Evolutionary conservation across 208 protist genomes (phyloP), one percentile per base, ranked within the genome.

Genomic region (Wallacemonas sp.): DNA sequence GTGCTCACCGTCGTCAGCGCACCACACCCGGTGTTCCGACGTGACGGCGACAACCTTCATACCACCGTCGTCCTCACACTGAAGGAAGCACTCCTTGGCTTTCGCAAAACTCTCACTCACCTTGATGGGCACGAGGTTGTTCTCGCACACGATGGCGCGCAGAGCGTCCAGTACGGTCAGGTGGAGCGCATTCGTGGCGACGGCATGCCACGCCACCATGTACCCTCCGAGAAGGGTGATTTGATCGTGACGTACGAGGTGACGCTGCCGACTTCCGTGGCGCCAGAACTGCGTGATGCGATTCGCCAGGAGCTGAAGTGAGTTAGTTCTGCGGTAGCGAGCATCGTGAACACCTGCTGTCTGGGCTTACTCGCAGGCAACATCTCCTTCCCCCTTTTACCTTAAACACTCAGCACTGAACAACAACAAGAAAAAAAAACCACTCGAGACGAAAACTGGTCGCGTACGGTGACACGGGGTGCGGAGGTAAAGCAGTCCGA

Each of bases 151-250:
- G 29, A 37, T 5, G 67, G 64, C 27, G 33, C 64, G 8, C 64
- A 66, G 8, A 57, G 85, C 24, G 85, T 75, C 12, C 75, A 88
- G 66, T 74, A 85, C 32, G 76, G 79, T 10, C 34, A 61, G n/a
- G 33, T 60, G 33, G 46, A 79, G 13, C 21, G 9, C 4, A 39
- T 92, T 12, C 30, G 22, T 3, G 86, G 83, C 3, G 87, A 95
- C 61, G 92, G 92, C 44, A 95, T 97, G 89, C 92, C 92, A 8
- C 48, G 73, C 17, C 84, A 93, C 54, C 61, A 86, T 29, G 78
- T 87, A 12, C 71, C 83, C 2, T 91, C 83, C 1, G 77, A 92
- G 60, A 67, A 73, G 8, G 92, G 92, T 13, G 69, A 93, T 39
- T 69, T 95, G 4, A 64, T 63, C 41, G 78, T 96, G 27, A 71